A percentile compares a stretch with the other conserved stretches of the same genome.
Evolutionary conservation across 352 stramenopile genomes (phyloP).

Genomic region (Globisporangium nunn): DNA sequence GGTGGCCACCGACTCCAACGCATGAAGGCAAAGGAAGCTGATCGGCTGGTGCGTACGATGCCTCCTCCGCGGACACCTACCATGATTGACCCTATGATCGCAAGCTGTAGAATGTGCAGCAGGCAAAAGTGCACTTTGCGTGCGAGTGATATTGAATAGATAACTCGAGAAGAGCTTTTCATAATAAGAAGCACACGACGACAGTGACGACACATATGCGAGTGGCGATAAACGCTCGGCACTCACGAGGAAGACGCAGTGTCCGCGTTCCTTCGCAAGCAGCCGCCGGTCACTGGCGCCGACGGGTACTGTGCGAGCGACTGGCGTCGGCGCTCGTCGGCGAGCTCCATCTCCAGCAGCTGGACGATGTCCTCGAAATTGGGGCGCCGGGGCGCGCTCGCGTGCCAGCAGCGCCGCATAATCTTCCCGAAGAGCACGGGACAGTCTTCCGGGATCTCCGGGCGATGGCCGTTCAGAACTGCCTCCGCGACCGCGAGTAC

Average conservation of each 20-base stretch:
- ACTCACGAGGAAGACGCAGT: background rate
- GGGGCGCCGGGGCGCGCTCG: slow-evolving; percentile 54
- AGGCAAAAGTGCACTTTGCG: no score
- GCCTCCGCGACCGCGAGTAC: slow-evolving; percentile 67
- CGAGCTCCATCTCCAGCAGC: slow-evolving; percentile 64
- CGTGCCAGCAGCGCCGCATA: slow-evolving; percentile 76
- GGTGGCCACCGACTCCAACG: no score
- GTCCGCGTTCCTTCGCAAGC: slow-evolving; percentile 7
- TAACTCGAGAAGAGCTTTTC: no score
- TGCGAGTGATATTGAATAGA: no score
- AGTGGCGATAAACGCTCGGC: no score
- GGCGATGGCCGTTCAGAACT: slow-evolving; percentile 54
- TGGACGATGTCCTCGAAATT: slow-evolving; percentile 78
- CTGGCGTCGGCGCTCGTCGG: slow-evolving; percentile 36
- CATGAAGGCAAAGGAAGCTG: no score
- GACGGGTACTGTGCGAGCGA: slow-evolving; percentile 4
- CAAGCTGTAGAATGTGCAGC: no score
- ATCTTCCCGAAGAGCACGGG: slow-evolving; percentile 71
- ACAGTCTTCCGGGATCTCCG: slow-evolving; percentile 49
- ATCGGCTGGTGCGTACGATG: no score
- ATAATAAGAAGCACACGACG: background rate
- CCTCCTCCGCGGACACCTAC: no score
- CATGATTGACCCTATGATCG: no score
- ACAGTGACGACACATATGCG: no score
- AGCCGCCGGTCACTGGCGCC: background rate